phyloP scores from a whole-genome alignment of 441 rosid species.

The Breynia disticha region DNA sequence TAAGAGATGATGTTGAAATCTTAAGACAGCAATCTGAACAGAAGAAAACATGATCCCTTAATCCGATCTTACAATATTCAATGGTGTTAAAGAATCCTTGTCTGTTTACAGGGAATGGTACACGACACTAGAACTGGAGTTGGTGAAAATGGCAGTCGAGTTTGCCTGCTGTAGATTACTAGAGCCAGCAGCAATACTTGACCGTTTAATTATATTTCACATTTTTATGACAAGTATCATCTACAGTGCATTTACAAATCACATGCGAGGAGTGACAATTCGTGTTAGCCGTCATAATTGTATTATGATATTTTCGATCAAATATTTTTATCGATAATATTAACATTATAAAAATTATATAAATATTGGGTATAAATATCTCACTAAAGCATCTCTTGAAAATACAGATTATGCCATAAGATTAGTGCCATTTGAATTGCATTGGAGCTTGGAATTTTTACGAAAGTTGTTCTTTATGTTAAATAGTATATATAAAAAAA shows the following conservation, averaged over 20 bases:
- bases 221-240: neutral
- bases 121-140: constrained; percentile 3
- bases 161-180: constrained; percentile 12
- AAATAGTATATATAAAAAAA: constrained; percentile 9
- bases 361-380: neutral
- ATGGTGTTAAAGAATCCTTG: neutral
- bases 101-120: constrained; percentile 3
- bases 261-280: too few relatives aligned
- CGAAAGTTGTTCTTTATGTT: constrained; percentile 21
- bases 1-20: neutral
- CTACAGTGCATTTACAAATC: constrained; percentile 2
- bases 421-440: constrained; percentile 11
- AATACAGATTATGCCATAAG: constrained; percentile 10
- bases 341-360: too few relatives aligned
- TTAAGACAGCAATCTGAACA: neutral
- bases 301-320: too few relatives aligned
- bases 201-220: too few relatives aligned
- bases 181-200: constrained; percentile 18
- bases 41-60: constrained; percentile 1
- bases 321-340: too few relatives aligned
- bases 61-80: neutral
- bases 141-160: constrained; percentile 4
- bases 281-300: too few relatives aligned
- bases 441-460: constrained; percentile 8
- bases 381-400: constrained; percentile 7